These are phyloP conservation scores for Aspergillus sp. DNA, from an alignment of 2,329 filamentous ascomycete genomes.

Conservation along the genomic window DNA sequence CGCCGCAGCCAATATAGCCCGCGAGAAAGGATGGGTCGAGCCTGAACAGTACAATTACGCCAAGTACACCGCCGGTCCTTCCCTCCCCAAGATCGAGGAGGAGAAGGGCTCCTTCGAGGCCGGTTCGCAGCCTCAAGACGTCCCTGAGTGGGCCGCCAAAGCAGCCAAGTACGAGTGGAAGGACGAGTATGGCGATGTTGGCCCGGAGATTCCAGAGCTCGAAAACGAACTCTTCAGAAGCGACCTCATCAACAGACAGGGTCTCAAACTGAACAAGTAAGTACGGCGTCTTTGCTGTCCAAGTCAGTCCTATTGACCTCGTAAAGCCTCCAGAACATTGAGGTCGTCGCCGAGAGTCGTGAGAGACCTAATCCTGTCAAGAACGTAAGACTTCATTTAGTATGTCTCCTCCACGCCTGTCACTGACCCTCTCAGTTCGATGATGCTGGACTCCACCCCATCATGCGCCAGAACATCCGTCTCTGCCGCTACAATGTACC, in stretches of 20 bases:
- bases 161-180: conserved; percentile 78
- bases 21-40: conserved; percentile 39
- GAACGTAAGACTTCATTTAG: conserved; percentile 42
- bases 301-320: conserved; percentile 4
- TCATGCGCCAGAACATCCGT: conserved; percentile 74
- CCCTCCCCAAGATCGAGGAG: conserved; percentile 6
- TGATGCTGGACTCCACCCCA: conserved; percentile 79
- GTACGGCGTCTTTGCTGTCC: conserved; percentile 23
- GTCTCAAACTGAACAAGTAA: conserved; percentile 64
- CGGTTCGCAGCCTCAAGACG: conserved; percentile 14
- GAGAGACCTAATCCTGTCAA: conserved; percentile 49
- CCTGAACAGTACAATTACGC: conserved; percentile 39
- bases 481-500: conserved; percentile 69
- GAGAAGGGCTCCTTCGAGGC: conserved; percentile 15
- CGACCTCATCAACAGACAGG: conserved; percentile 52
- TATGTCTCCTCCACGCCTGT: not conserved
- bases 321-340: conserved; percentile 46
- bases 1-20: conserved; percentile 31
- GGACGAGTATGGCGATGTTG: conserved; percentile 83
- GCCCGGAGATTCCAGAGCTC: conserved; percentile 66
- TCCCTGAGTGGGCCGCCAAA: conserved; percentile 52
- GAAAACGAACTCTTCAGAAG: conserved; percentile 72
- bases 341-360: conserved; percentile 52
- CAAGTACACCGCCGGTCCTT: conserved; percentile 23
- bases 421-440: conserved; percentile 55